Evolutionary conservation across 2,329 filamentous ascomycete species (phyloP), one percentile per base, ranked within the genome.

Genomic region (Penicillium freii): DNA sequence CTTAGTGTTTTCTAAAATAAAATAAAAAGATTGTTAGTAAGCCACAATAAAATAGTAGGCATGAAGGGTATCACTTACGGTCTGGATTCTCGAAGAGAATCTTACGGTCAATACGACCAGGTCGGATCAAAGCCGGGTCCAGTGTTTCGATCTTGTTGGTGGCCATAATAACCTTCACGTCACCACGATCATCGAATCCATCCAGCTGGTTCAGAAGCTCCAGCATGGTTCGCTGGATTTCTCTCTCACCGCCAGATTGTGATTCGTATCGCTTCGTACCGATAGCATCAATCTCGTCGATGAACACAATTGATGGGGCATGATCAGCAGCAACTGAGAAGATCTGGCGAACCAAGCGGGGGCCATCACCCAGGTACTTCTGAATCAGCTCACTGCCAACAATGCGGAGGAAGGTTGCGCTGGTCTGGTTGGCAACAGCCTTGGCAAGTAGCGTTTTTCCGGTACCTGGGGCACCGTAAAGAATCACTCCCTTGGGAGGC

Each of bases 61-160:
- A 31, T 21, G 9, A 10, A 11, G 38, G 5, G 27, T 45, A 40
- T 17, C 9, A 77, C 83, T 77, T 76, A 86, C 83, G 85, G 67
- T 89, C 86, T 25, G 86, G 86, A 69, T 87, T 88, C 77, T 89
- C 86, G 63, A 89, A 89, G 63, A 89, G 79, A 73, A 99, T 99
- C 85, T 99, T 99, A 69, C 94, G 88, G 77, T 99, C 94, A 75
- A 99, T 99, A 83, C 94, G 92, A 63, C 94, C 94, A 44, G 94
- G 94, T 66, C 94, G 89, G 72, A 99, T 99, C 66, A 99, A 82
- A 19, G 94, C 94, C 54, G 94, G 94, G 72, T 99, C 95, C 29
- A 99, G 83, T 4, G 91, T 96, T 67, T 99, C 95, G 66, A 99
- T 99, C 85, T 99, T 99, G 87, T 99, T 99, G 66, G 94, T 99